A percentile compares a stretch with the other conserved stretches of the same genome.
Evolutionary conservation across 1,284 basidiomycete genomes (phyloP).

Genomic region (Ceratobasidium sp.): DNA sequence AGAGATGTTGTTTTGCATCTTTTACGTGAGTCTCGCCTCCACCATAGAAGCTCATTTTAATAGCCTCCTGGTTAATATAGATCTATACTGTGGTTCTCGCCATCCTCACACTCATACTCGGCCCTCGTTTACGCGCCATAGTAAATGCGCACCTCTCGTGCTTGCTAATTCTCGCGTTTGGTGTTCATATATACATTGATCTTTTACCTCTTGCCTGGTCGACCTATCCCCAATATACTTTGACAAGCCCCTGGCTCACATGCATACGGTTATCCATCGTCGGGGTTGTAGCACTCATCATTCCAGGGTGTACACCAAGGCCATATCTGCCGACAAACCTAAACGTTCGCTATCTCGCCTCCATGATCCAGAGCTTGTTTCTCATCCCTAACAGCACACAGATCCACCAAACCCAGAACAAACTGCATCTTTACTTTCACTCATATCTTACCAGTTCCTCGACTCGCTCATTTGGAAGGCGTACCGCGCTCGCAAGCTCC

Average conservation of each 20-base stretch:
- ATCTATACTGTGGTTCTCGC: slow-evolving; percentile 38
- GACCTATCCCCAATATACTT: slow-evolving; percentile 30
- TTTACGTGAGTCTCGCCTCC: slow-evolving; percentile 36
- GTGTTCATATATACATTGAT: slow-evolving; percentile 61
- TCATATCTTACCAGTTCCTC: slow-evolving; percentile 49
- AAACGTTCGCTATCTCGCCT: slow-evolving; percentile 44
- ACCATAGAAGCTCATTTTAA: not conserved
- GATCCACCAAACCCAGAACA: slow-evolving; percentile 50
- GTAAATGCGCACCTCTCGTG: slow-evolving; percentile 33
- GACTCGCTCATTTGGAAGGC: slow-evolving; percentile 48
- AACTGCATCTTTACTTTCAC: slow-evolving; percentile 49
- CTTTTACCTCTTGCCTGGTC: slow-evolving; percentile 41
- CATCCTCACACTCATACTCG: slow-evolving; percentile 34
- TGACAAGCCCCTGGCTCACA: slow-evolving; percentile 37
- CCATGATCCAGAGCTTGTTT: not conserved
- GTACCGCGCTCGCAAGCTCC: slow-evolving; percentile 38
- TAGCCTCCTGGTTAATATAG: slow-evolving; percentile 28
- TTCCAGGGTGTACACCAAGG: slow-evolving; percentile 41
- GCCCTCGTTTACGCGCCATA: not conserved
- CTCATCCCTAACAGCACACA: not conserved
- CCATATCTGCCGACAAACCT: slow-evolving; percentile 42
- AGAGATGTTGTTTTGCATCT: slow-evolving; percentile 38
- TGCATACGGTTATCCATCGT: slow-evolving; percentile 41
- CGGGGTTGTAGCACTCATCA: slow-evolving; percentile 40
- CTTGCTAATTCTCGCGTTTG: slow-evolving; percentile 51